These are phyloP conservation scores for Fusarium ambrosium DNA, from an alignment of 2,329 filamentous ascomycete genomes.

Conservation along the genomic window DNA sequence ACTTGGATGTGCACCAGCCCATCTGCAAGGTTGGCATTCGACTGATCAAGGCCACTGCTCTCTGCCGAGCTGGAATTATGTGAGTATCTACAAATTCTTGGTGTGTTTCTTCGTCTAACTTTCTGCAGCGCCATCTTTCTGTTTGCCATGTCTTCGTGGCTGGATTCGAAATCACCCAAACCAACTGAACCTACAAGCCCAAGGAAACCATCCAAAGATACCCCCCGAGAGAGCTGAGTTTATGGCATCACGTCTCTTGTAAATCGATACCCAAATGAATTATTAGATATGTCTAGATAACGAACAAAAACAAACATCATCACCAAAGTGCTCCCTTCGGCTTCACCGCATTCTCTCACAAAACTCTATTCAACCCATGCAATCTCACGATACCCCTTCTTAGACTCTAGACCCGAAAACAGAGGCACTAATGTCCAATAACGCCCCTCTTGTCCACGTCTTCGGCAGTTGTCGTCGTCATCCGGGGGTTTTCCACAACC, in stretches of 20 bases:
- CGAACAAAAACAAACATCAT: background rate
- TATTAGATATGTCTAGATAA: background rate
- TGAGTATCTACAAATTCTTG: background rate
- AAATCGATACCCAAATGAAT: conserved; percentile 1
- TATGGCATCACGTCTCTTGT: background rate
- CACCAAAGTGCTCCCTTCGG: background rate
- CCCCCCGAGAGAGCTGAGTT: background rate
- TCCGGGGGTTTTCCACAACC: conserved; percentile 1
- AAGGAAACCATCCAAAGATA: background rate
- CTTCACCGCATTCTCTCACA: background rate
- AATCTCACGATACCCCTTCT: background rate
- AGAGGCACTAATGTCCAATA: background rate
- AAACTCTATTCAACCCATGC: background rate
- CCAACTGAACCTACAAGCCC: background rate
- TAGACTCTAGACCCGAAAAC: background rate
- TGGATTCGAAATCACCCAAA: conserved; percentile 16
- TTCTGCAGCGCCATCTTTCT: conserved; percentile 27
- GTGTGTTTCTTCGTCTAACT: background rate
- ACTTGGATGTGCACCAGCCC: conserved; percentile 30
- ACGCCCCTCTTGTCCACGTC: background rate
- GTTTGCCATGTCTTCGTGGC: conserved; percentile 35
- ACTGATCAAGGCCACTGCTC: conserved; percentile 35
- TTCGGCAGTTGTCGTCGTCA: conserved; percentile 1
- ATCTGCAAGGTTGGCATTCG: conserved; percentile 35
- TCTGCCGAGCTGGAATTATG: conserved; percentile 35